Evolutionary conservation across 352 stramenopile species (phyloP), one percentile per base, ranked within the genome.

Genomic region (Paralagenidium karlingii): DNA sequence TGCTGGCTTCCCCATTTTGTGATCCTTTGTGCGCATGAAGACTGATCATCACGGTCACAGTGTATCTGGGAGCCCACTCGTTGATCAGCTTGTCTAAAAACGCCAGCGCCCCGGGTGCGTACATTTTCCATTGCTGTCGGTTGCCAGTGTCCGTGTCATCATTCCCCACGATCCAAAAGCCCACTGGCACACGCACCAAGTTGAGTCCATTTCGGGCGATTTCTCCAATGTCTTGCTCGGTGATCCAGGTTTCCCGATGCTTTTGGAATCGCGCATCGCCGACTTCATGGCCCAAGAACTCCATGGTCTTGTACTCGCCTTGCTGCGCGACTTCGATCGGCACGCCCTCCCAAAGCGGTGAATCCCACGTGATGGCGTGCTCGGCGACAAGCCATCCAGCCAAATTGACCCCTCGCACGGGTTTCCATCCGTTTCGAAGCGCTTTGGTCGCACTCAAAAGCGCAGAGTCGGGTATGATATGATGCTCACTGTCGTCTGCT

Each of bases 351-450:
- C 87, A 83, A 47, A 81, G 60, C 8, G 60, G 67, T 8, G 62
- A 69, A 5, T 50, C 53, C 19, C 54, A 55, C 10, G 60, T 71
- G 51, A 88, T 82, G 48, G 67, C 82, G 32, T 59, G 43, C 68
- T 95, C 82, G 22, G 74, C 46, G 1, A 94, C 53, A 4, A 93
- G 60, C 82, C 82, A 94, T 16, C 82, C 63, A 10, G 65, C 71
- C 26, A 86, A 51, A 51, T 86, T 86, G 29, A 82, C 68, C 8
- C 65, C 61, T 5, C 74, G 65, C 40, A 50, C 66, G 9, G 61
- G 53, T 2, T 71, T 32, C 24, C 67, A 49, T n/a, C 63, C 63
- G 13, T 49, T 44, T 2, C 60, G 59, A 31, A 76, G 50, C 8
- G 42, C 47, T 20, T 47, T n/a, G n/a, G n/a, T n/a, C n/a, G n/a